phyloP scores from a whole-genome alignment of 805 yeast genomes.

The Barnettozyma pratensis region DNA sequence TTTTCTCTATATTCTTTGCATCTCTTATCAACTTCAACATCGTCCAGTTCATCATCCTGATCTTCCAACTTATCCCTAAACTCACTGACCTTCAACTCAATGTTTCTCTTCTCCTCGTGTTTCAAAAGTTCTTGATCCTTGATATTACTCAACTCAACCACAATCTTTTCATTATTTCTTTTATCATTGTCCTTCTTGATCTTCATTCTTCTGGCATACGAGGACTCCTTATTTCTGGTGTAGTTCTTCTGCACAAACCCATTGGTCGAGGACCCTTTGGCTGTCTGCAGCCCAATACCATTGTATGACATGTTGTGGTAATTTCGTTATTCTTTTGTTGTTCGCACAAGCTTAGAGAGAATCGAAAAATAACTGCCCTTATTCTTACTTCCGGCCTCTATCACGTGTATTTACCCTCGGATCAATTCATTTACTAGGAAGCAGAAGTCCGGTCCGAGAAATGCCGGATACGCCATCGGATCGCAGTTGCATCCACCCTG shows the following conservation, averaged over 20 bases:
- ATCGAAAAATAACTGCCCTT: no score
- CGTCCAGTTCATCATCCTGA: constrained; percentile 30
- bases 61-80: constrained; percentile 50
- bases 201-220: constrained; percentile 33
- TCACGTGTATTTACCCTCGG: no score
- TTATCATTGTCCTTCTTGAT: constrained; percentile 12
- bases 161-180: constrained; percentile 4
- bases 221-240: constrained; percentile 29
- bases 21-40: constrained; percentile 29
- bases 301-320: constrained; percentile 43
- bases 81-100: constrained; percentile 40
- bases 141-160: constrained; percentile 4
- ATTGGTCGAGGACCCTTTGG: constrained; percentile 60
- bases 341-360: no score
- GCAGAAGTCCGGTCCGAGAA: no score
- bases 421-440: no score
- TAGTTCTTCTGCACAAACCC: constrained; percentile 50
- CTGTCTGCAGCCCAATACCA: constrained; percentile 51
- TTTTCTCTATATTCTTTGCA: constrained; percentile 27
- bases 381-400: no score
- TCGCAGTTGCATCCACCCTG: no score
- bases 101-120: constrained; percentile 20
- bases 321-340: no score
- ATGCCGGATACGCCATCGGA: no score
- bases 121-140: constrained; percentile 17